These are phyloP conservation scores for Halenospora varia DNA, from an alignment of 495 filamentous ascomycete species.

Conservation along the genomic window DNA sequence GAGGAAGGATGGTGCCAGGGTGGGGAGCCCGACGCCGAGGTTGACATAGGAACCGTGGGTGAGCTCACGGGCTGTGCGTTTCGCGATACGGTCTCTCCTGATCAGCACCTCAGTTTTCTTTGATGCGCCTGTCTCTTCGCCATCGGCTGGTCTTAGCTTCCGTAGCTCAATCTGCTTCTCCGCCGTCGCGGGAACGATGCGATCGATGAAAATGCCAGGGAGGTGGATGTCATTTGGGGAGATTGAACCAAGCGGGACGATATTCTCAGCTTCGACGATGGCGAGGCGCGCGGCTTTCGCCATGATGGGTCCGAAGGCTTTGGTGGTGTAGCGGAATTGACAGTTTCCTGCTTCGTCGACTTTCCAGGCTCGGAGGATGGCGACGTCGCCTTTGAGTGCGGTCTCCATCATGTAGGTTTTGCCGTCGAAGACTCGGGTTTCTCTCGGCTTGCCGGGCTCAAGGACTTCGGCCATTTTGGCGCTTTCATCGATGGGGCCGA, in stretches of 20 bases:
- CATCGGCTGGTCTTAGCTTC: constrained; percentile 37
- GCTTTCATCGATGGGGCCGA: constrained; percentile 42
- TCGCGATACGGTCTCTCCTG: constrained; percentile 53
- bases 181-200: constrained; percentile 54
- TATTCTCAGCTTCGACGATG: constrained; percentile 67
- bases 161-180: constrained; percentile 53
- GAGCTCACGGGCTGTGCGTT: constrained; percentile 56
- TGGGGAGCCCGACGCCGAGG: constrained; percentile 61
- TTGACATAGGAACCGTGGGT: constrained; percentile 63
- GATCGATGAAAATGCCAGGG: constrained; percentile 60
- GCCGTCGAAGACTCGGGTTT: constrained; percentile 58
- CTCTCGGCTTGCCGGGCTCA: constrained; percentile 49
- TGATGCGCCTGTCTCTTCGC: constrained; percentile 15
- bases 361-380: constrained; percentile 59
- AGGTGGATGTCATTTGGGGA: constrained; percentile 54
- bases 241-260: constrained; percentile 56
- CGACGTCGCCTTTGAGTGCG: constrained; percentile 58
- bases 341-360: constrained; percentile 61
- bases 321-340: constrained; percentile 60
- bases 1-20: constrained; percentile 57
- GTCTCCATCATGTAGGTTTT: constrained; percentile 60
- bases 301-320: constrained; percentile 54
- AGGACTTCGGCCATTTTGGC: constrained; percentile 31
- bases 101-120: constrained; percentile 31
- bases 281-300: constrained; percentile 59